phyloP scores from a whole-genome alignment of 192 early-diverging fungal genomes.

The Coemansia asiatica region DNA sequence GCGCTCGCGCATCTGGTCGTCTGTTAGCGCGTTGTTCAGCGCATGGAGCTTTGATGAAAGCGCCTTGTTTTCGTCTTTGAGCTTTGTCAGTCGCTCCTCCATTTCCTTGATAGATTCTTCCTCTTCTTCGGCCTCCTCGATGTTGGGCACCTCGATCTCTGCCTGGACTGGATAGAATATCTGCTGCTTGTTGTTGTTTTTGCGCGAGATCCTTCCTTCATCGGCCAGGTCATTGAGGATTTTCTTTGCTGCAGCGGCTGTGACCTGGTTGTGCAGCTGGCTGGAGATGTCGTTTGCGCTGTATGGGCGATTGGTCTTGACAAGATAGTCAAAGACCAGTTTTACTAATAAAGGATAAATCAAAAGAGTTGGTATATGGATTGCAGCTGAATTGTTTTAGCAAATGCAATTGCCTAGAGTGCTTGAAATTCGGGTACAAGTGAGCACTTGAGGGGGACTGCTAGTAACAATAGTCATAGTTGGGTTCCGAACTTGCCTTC shows the following conservation, averaged over 20 bases:
- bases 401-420: too few species aligned
- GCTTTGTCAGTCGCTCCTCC: slow-evolving; percentile 20
- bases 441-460: too few species aligned
- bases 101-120: slow-evolving; percentile 35
- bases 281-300: slow-evolving; percentile 55
- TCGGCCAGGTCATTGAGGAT: slow-evolving; percentile 48
- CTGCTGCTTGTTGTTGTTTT: slow-evolving; percentile 48
- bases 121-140: slow-evolving; percentile 50
- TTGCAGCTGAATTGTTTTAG: too few species aligned
- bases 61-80: slow-evolving; percentile 34
- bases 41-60: slow-evolving; percentile 21
- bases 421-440: too few species aligned
- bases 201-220: slow-evolving; percentile 33
- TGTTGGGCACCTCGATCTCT: slow-evolving; percentile 32
- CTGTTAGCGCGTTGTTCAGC: slow-evolving; percentile 36
- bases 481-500: slow-evolving; percentile 25
- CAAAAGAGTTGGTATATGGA: too few species aligned
- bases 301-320: slow-evolving; percentile 46
- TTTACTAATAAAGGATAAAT: too few species aligned
- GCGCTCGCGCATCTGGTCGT: slow-evolving; percentile 49
- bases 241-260: slow-evolving; percentile 42
- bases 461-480: background rate
- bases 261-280: slow-evolving; percentile 51
- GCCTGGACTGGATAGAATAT: slow-evolving; percentile 42
- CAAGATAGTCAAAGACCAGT: slow-evolving; percentile 34